Evolutionary conservation across 1,284 basidiomycete species (phyloP), one percentile per base, ranked within the genome.

Genomic region (Pulveroboletus sp.): DNA sequence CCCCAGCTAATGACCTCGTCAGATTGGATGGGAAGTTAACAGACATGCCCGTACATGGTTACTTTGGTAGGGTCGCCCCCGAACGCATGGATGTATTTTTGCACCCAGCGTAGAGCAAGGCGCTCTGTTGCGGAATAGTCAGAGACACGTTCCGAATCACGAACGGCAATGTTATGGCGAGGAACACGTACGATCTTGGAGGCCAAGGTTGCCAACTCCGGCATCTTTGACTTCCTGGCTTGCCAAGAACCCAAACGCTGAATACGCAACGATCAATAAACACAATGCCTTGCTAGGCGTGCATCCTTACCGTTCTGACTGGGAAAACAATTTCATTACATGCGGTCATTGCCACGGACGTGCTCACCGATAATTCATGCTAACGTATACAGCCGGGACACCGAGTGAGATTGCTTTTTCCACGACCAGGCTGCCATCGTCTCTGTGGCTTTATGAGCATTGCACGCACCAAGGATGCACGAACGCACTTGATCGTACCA

Each of bases 171-270:
- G 50, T 17, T 9, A 29, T 11, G 18, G 9, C 7, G 28, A 14
- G 18, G 15, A 15, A 43, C 4, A 71, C 80, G 61, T 62, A 82
- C 82, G 80, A 62, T 83, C 81, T 50, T 75, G 75, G 6, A 84
- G 65, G 5, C 83, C 84, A 3, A 82, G 65, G 62, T 85, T 86
- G 3, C 78, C 77, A 4, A 81, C 68, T 8, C 80, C 79, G 9
- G 78, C 82, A 8, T 71, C 75, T 39, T 76, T 74, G 15, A 81
- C 76, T 63, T 83, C 80, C 55, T 78, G 63, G 22, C 82, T 73
- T 5, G 76, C 77, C 35, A 82, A 63, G 63, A 83, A 84, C 0
- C 81, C 81, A 57, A 76, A 77, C 0, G 72, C 72, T 76, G 25
- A 51, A 42, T 9, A 25, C n/a, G n/a, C 20, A 28, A 6, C 8